Base-by-base conservation (phyloP, 2,329 filamentous ascomycete genomes). In the Incumbomyces lentus region DNA sequence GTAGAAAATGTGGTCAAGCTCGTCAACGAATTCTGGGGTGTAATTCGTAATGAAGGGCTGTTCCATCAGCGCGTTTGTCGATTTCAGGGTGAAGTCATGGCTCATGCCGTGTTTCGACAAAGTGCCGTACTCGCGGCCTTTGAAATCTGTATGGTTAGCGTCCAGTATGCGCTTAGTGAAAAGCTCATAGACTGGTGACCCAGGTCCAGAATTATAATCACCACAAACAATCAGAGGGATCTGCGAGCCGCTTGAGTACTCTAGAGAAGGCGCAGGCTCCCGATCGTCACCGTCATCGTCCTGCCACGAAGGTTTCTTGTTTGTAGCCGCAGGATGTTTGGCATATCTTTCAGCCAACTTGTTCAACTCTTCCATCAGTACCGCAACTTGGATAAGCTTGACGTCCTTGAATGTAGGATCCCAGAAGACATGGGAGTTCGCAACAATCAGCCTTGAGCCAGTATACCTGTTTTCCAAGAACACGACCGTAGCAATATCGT, bases 1-100 rank as follows among this genome's bases (percentile, higher is more conserved):
- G 67, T 94, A 98, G 88, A 89, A 96, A 59, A 98, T 87, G 66
- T 96, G 95, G 64, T 98, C 92, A 55, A 98, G 84, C 48, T 93
- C 86, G 52, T 88, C 89, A 43, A 79, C 78, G 68, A 95, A 98
- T n/a, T 81, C 80, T 1, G 92, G 89, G 12, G 88, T 93, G 67
- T 96, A 98, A 67, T 98, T 98, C 39, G 92, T 98, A 64, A 95
- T 98, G 3, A 81, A 80, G 57, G 96, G 70, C 62, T 95, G 86
- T 48, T 88, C 84, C 17, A 55, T 50, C 44, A 94, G 82, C 52
- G 84, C 78, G 31, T 79, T 78, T 2, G 88, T 82, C 17, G 92
- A 95, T 60, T 92, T 87, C 55, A 98, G 73, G 60, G 83, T 90
- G 71, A 96, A 98, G 0, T 89, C 88, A 64, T 98, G 92, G 52